Evolutionary conservation across 164 flowering plant genomes (phyloP).

Genomic region (Tetracentron sinense): DNA sequence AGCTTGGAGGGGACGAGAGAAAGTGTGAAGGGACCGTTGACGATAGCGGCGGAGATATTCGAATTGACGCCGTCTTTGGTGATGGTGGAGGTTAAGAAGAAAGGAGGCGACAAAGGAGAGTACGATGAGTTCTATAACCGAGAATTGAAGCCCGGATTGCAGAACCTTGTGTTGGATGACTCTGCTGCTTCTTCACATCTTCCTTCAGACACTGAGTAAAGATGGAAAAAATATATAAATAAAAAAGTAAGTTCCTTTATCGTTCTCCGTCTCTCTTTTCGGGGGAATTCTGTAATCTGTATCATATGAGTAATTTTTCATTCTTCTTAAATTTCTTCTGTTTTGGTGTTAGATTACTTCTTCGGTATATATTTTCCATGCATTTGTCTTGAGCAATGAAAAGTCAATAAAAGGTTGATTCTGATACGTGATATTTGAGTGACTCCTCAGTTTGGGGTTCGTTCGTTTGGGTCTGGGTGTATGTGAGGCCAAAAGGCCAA

Average conservation of each 20-base stretch:
- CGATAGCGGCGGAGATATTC: constrained; percentile 81
- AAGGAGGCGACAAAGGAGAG: constrained; percentile 71
- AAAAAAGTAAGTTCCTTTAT: constrained; percentile 17
- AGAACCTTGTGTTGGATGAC: constrained; percentile 37
- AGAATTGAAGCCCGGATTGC: constrained; percentile 68
- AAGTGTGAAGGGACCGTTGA: constrained; percentile 73
- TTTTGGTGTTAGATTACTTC: no score
- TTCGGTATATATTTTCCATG: no score
- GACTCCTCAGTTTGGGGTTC: no score
- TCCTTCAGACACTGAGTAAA: constrained; percentile 55
- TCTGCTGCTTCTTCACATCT: constrained; percentile 23
- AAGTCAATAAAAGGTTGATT: no score
- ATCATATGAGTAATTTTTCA: no score
- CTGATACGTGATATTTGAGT: no score
- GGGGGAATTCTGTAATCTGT: constrained; percentile 15
- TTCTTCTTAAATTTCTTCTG: no score
- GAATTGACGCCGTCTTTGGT: constrained; percentile 73
- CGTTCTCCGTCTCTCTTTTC: not conserved
- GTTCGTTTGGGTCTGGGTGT: no score
- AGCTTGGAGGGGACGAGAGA: constrained; percentile 70
- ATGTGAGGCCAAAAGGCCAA: no score
- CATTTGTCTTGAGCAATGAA: no score
- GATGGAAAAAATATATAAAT: no score
- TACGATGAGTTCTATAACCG: constrained; percentile 63
- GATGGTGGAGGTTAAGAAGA: constrained; percentile 89